phyloP scores from a whole-genome alignment of 2,329 filamentous ascomycete species.

The Furcasterigmium sp. region DNA sequence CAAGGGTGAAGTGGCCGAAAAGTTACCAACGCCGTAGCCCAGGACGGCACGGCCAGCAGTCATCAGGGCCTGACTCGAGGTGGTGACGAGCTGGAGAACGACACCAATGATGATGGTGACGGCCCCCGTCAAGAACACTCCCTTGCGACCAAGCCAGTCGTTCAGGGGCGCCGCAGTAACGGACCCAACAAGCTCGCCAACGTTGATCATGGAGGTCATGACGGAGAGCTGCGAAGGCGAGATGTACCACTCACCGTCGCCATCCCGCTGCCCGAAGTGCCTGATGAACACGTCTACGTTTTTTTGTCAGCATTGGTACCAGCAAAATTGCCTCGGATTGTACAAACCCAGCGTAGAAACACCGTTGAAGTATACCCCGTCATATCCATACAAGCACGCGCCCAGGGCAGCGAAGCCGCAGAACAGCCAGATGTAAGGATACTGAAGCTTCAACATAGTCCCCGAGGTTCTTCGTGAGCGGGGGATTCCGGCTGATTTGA shows the following conservation, averaged over 20 bases:
- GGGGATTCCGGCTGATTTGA: no score
- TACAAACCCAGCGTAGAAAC: conserved; percentile 25
- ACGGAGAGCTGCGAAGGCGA: conserved; percentile 13
- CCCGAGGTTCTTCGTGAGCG: no score
- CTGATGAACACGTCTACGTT: conserved; percentile 26
- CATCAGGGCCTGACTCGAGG: background rate
- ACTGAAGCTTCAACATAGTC: conserved; percentile 16
- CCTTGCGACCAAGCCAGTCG: conserved; percentile 25
- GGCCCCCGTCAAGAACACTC: conserved; percentile 21
- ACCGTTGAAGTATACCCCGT: conserved; percentile 29
- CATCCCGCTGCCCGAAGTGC: conserved; percentile 22
- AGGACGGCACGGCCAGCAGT: conserved; percentile 13
- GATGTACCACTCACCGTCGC: conserved; percentile 22
- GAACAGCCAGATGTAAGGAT: conserved; percentile 25
- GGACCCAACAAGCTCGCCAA: conserved; percentile 30
- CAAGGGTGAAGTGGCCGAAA: conserved; percentile 29
- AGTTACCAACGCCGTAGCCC: conserved; percentile 27
- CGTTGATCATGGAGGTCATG: conserved; percentile 33
- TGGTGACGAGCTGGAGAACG: conserved; percentile 8
- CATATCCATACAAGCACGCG: conserved; percentile 30
- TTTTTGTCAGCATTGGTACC: no score
- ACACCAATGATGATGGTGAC: conserved; percentile 1
- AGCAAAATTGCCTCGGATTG: no score
- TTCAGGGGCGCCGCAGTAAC: conserved; percentile 29
- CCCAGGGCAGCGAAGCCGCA: conserved; percentile 29